Conservation (phyloP, 2,329 filamentous ascomycete species). For the Sclerotinia minor region DNA sequence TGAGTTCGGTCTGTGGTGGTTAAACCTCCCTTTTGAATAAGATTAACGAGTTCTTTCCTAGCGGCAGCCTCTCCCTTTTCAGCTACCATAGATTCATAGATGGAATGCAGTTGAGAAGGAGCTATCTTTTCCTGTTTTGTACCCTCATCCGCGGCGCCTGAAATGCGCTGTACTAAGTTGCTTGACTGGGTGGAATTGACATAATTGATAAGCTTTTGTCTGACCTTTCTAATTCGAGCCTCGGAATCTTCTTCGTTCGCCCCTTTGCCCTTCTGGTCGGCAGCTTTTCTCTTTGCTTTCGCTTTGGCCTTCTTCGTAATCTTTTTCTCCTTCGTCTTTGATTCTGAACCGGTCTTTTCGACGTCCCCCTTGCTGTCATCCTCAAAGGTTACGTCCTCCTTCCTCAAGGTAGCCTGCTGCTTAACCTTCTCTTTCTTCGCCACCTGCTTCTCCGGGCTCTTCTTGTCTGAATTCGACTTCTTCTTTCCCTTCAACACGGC, state of each 20-base stretch:
- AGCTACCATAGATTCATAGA: conserved; percentile 22
- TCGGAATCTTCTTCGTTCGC: conserved; percentile 6
- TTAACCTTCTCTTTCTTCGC: not conserved
- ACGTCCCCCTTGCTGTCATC: not conserved
- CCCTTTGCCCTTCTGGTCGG: not conserved
- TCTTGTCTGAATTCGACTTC: not conserved
- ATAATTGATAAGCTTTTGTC: conserved; percentile 17
- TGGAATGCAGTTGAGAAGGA: conserved; percentile 20
- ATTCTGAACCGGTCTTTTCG: not conserved
- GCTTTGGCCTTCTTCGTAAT: not conserved
- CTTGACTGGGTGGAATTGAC: conserved; percentile 4
- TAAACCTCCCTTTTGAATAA: conserved; percentile 24
- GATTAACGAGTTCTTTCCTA: conserved; percentile 18
- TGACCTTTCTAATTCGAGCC: conserved; percentile 20
- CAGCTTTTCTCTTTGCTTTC: not conserved
- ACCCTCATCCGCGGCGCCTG: not conserved
- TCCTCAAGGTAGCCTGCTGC: not conserved
- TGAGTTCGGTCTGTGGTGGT: conserved; percentile 20
- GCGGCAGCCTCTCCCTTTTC: conserved; percentile 17
- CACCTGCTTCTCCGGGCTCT: not conserved
- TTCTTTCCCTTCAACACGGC: not conserved
- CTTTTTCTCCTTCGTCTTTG: conserved; percentile 4
- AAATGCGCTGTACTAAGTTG: not conserved
- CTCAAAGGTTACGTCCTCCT: not conserved
- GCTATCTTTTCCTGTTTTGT: not conserved